Evolutionary conservation across 768 basidiomycete species (phyloP).

Genomic region (Russula sp.): DNA sequence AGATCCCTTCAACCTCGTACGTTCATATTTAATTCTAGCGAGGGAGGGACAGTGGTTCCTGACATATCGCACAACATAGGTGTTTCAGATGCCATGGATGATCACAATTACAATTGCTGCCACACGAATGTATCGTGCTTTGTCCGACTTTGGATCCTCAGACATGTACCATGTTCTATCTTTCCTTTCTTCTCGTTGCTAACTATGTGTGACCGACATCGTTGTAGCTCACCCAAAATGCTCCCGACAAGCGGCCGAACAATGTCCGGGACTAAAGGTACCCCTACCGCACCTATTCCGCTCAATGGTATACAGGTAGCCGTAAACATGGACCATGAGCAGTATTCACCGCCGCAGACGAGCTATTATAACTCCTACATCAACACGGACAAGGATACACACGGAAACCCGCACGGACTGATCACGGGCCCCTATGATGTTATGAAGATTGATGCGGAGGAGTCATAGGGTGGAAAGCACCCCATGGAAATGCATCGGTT

Average conservation of each 20-base stretch:
- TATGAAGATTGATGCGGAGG: background rate
- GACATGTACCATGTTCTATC: background rate
- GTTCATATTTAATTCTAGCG: background rate
- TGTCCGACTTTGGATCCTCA: too few species aligned
- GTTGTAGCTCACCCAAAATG: background rate
- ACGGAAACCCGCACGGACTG: background rate
- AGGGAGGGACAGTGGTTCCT: background rate
- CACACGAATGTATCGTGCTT: too few species aligned
- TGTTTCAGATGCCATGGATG: background rate
- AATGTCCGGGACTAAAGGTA: background rate
- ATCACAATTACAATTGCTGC: background rate
- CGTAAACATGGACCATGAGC: background rate
- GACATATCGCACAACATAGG: background rate
- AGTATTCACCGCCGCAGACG: background rate
- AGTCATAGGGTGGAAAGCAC: background rate
- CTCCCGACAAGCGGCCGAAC: too few species aligned
- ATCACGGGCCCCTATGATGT: background rate
- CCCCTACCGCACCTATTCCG: background rate
- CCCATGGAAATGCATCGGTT: background rate
- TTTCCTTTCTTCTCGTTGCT: background rate
- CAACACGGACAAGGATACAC: too few species aligned
- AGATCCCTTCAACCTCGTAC: background rate
- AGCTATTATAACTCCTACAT: background rate
- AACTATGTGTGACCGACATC: background rate
- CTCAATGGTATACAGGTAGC: conserved; percentile 2